These are phyloP conservation scores for Umbilicaria muhlenbergii DNA, from an alignment of 495 filamentous ascomycete species.

Conservation along the genomic window DNA sequence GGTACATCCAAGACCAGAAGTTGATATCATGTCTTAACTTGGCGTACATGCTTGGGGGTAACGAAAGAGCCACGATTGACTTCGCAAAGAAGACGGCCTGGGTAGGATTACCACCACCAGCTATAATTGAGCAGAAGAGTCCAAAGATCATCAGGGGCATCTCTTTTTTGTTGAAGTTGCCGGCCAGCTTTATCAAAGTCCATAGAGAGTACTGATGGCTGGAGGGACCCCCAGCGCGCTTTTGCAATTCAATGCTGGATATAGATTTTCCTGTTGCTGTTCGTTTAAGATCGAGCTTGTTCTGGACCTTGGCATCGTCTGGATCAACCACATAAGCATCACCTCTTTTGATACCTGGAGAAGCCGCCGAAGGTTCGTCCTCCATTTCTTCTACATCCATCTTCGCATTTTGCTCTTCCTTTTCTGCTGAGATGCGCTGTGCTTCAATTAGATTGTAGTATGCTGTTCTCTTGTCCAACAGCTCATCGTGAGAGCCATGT, in stretches of 20 bases:
- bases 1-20: slow-evolving; percentile 90
- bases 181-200: slow-evolving; percentile 73
- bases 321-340: slow-evolving; percentile 27
- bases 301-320: slow-evolving; percentile 36
- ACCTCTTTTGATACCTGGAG: slow-evolving; percentile 10
- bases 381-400: slow-evolving; percentile 1
- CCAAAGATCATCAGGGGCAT: slow-evolving; percentile 59
- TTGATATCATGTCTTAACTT: slow-evolving; percentile 50
- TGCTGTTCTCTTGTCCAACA: slow-evolving; percentile 41
- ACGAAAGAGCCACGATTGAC: slow-evolving; percentile 52
- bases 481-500: slow-evolving; percentile 63
- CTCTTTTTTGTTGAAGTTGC: slow-evolving; percentile 67
- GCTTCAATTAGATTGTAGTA: slow-evolving; percentile 71
- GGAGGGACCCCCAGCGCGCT: slow-evolving; percentile 26
- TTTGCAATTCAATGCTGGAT: slow-evolving; percentile 53
- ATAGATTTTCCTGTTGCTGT: slow-evolving; percentile 50
- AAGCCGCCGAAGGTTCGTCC: slow-evolving; percentile 1
- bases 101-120: slow-evolving; percentile 69
- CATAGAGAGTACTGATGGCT: slow-evolving; percentile 49
- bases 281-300: slow-evolving; percentile 40
- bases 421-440: slow-evolving; percentile 56
- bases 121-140: slow-evolving; percentile 61
- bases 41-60: slow-evolving; percentile 26
- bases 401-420: slow-evolving; percentile 34
- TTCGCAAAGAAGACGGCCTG: slow-evolving; percentile 89